These are phyloP conservation scores for Candida qinlingensis DNA, from an alignment of 805 yeast genomes.

Conservation along the genomic window DNA sequence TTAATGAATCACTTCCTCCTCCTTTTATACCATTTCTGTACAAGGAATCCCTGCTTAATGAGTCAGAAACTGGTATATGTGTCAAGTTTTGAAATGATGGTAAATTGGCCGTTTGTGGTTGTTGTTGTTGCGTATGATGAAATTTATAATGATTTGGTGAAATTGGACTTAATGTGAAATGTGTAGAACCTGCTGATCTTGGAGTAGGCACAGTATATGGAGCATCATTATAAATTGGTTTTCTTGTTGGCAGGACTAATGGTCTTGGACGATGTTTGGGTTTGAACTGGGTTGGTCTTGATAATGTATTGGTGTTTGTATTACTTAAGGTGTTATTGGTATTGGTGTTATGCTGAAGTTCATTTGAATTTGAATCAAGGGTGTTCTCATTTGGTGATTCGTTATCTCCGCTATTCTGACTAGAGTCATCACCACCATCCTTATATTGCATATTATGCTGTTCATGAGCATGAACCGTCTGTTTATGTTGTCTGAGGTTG, in stretches of 20 bases:
- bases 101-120: constrained; percentile 3
- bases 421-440: background rate
- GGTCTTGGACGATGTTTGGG: constrained; percentile 26
- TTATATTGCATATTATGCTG: background rate
- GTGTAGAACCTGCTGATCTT: constrained; percentile 15
- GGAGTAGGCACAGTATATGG: constrained; percentile 21
- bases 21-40: too few species aligned
- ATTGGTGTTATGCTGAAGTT: background rate
- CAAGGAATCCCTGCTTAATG: too few species aligned
- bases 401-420: background rate
- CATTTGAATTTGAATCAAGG: too few species aligned
- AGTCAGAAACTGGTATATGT: background rate
- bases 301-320: constrained; percentile 12
- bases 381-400: background rate
- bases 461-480: constrained; percentile 62
- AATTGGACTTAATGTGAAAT: constrained; percentile 16
- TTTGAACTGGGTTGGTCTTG: constrained; percentile 21
- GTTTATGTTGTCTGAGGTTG: constrained; percentile 86
- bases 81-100: constrained; percentile 18
- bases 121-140: constrained; percentile 6
- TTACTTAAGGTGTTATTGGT: constrained; percentile 1
- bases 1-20: background rate
- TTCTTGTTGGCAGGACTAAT: constrained; percentile 12
- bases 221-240: constrained; percentile 15
- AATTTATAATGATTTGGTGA: constrained; percentile 4